phyloP scores from a whole-genome alignment of 306 rosid genomes.

The Morella rubra region DNA sequence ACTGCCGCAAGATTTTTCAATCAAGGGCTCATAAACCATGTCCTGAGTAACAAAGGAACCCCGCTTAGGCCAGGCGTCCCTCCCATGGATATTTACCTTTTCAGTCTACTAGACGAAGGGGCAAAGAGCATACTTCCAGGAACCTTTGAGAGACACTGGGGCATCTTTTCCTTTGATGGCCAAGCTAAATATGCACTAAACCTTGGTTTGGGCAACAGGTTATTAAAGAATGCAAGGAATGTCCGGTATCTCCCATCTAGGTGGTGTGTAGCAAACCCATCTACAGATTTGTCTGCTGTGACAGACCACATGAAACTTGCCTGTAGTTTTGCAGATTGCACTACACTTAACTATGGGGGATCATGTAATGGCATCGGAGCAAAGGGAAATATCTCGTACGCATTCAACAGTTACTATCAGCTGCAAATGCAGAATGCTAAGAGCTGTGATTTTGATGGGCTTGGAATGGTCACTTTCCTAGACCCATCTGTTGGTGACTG shows the following conservation, averaged over 20 bases:
- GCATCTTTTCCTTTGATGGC: conserved; percentile 84
- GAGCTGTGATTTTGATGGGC: conserved; percentile 87
- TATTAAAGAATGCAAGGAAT: conserved; percentile 64
- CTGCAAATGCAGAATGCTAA: conserved; percentile 63
- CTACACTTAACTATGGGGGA: conserved; percentile 79
- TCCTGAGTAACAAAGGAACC: conserved; percentile 68
- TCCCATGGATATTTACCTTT: conserved; percentile 74
- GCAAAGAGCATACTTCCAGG: conserved; percentile 86
- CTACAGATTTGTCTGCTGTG: conserved; percentile 49
- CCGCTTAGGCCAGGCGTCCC: conserved; percentile 76
- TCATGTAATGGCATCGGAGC: conserved; percentile 84
- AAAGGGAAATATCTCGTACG: conserved; percentile 84
- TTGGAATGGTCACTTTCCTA: conserved; percentile 70
- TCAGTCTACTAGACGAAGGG: conserved; percentile 75
- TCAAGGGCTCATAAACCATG: conserved; percentile 78
- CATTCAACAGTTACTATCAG: conserved; percentile 95
- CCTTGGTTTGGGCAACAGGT: conserved; percentile 71
- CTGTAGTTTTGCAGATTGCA: conserved; percentile 87
- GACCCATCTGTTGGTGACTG: conserved; percentile 88
- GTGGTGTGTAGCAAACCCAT: conserved; percentile 89
- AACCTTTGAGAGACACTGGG: conserved; percentile 95
- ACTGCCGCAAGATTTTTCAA: conserved; percentile 83
- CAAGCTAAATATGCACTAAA: conserved; percentile 78
- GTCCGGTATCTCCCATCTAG: conserved; percentile 82
- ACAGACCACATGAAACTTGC: conserved; percentile 71